Percentiles rank a stretch among this genome's conserved stretches.
Evolutionary conservation across 1,139 yeast species (phyloP).

Genomic region (Protomyces inundatus): DNA sequence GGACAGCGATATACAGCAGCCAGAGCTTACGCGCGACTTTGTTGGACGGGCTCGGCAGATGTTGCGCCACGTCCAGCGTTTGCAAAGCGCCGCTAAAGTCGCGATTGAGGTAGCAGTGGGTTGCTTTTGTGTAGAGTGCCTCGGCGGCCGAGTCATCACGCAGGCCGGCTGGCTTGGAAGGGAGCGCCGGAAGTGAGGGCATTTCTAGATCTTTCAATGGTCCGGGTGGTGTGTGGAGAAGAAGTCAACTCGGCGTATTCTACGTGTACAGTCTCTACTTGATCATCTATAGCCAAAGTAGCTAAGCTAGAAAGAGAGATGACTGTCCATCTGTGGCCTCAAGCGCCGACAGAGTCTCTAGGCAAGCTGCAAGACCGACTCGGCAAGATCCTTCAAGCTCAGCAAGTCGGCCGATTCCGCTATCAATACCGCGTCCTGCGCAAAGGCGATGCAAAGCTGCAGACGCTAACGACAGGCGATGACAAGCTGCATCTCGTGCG

Average conservation of each 20-base stretch:
- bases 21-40: conserved; percentile 11
- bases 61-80: conserved; percentile 5
- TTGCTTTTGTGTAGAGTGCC: conserved; percentile 11
- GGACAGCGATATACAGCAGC: conserved; percentile 11
- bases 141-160: conserved; percentile 5
- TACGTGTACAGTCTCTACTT: too few species aligned
- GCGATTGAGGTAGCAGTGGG: conserved; percentile 11
- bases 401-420: not conserved
- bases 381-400: not conserved
- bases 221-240: too few species aligned
- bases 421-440: not conserved
- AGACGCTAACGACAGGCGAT: not conserved
- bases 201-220: not conserved
- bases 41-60: not conserved
- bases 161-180: conserved; percentile 6
- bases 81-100: not conserved
- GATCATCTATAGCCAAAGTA: too few species aligned
- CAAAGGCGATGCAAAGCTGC: not conserved
- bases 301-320: not conserved
- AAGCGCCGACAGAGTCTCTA: not conserved
- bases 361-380: not conserved
- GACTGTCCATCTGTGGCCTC: not conserved
- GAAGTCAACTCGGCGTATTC: too few species aligned
- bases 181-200: conserved; percentile 19
- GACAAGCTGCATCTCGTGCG: conserved; percentile 7